Evolutionary conservation across 164 flowering plant species (phyloP), one percentile per base, ranked within the genome.

Genomic region (Paratinospora sagittata): DNA sequence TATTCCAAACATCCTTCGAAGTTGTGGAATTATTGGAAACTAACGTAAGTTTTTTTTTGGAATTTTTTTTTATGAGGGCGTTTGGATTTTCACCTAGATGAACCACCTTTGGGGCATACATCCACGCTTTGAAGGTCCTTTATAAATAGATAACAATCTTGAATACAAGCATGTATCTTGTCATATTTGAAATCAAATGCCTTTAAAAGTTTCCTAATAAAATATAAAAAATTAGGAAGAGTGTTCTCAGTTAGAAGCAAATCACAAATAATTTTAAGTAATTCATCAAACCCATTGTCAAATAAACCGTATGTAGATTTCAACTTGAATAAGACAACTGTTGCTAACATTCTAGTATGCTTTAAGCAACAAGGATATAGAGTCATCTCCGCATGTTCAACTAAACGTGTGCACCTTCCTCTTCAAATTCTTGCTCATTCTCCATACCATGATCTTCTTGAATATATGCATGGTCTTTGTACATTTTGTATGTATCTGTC

Each of bases 141-240:
- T 62, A 43, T 11, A 23, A 19, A 69, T 17, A 69, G 27, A n/a
- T 34, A 33, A 43, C 72, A 69, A 34, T 68, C 63, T 49, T 52
- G 49, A 3, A n/a, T 34, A 23, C 26, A 68, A 12, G 70, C 45
- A 34, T 65, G 24, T 30, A 65, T 65, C 21, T 65, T 65, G 5
- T 0, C 24, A 3, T 65, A 65, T 2, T 3, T 17, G 66, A 37
- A 27, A n/a, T n/a, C n/a, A n/a, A n/a, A n/a, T n/a, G n/a, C n/a
- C n/a, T n/a, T n/a, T n/a, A n/a, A n/a, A n/a, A n/a, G n/a, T n/a
- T n/a, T n/a, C n/a, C n/a, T n/a, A n/a, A n/a, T n/a, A n/a, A n/a
- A n/a, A n/a, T n/a, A n/a, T n/a, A n/a, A n/a, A n/a, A n/a, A n/a
- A n/a, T n/a, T n/a, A n/a, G n/a, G n/a, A n/a, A n/a, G n/a, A n/a